Evolutionary conservation across 2,329 filamentous ascomycete genomes (phyloP).

Genomic region (Neofusicoccum umdonicola): DNA sequence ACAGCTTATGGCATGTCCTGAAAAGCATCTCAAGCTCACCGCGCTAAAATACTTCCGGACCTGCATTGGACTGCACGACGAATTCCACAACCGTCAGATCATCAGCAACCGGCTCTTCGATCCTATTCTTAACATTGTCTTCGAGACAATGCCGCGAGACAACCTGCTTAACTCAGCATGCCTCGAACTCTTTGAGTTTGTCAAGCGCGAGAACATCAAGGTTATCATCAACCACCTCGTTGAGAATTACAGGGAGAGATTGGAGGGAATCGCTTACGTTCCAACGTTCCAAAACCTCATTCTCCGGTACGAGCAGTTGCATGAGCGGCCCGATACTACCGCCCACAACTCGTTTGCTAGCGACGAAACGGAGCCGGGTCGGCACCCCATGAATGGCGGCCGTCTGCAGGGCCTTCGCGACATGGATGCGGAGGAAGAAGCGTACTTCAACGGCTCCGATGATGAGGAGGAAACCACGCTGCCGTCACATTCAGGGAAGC

Average conservation of each 20-base stretch:
- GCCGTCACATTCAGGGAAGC: slow-evolving; percentile 27
- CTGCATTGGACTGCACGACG: slow-evolving; percentile 79
- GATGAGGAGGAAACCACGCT: slow-evolving; percentile 65
- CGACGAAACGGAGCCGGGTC: slow-evolving; percentile 60
- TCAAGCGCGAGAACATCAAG: slow-evolving; percentile 63
- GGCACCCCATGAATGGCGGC: slow-evolving; percentile 52
- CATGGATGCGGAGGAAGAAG: slow-evolving; percentile 80
- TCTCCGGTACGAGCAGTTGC: slow-evolving; percentile 72
- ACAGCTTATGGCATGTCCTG: slow-evolving; percentile 75
- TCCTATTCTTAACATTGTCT: slow-evolving; percentile 79
- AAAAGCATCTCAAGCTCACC: slow-evolving; percentile 90
- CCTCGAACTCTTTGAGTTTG: slow-evolving; percentile 88
- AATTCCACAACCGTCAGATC: slow-evolving; percentile 85
- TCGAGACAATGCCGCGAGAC: slow-evolving; percentile 83
- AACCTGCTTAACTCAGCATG: slow-evolving; percentile 93
- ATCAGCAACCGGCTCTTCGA: slow-evolving; percentile 78
- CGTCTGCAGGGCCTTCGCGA: slow-evolving; percentile 75
- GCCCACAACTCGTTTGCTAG: slow-evolving; percentile 66
- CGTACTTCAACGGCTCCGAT: slow-evolving; percentile 90
- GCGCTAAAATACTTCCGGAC: slow-evolving; percentile 92
- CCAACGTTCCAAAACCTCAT: slow-evolving; percentile 79
- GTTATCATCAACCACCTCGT: slow-evolving; percentile 80
- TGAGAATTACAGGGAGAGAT: slow-evolving; percentile 74
- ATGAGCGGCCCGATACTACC: slow-evolving; percentile 56
- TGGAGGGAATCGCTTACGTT: slow-evolving; percentile 75